Conservation (phyloP, 495 filamentous ascomycete genomes). For the Aspergillus cristatus region DNA sequence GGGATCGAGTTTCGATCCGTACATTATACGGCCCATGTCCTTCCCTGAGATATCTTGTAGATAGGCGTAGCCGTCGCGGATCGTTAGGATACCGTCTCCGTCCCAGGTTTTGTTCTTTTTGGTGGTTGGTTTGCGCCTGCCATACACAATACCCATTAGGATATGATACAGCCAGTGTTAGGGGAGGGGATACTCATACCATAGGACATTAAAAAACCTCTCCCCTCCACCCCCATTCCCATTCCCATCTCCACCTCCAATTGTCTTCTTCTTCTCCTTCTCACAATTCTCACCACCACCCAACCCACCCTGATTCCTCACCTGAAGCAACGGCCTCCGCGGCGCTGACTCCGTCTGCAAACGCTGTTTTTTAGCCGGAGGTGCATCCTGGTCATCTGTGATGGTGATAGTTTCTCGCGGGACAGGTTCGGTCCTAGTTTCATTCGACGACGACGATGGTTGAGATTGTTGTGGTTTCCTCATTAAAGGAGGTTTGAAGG, state of each 20-base stretch:
- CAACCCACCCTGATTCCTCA: conserved; percentile 21
- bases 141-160: not conserved
- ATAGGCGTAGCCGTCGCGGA: conserved; percentile 47
- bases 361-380: conserved; percentile 24
- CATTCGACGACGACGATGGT: conserved; percentile 1
- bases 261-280: conserved; percentile 9
- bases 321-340: conserved; percentile 25
- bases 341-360: conserved; percentile 7
- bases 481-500: conserved; percentile 36
- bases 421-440: too few species aligned
- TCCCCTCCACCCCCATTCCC: conserved; percentile 25
- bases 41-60: conserved; percentile 58
- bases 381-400: conserved; percentile 2
- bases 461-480: conserved; percentile 16
- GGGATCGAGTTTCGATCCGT: conserved; percentile 45
- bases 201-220: conserved; percentile 59
- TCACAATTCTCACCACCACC: too few species aligned
- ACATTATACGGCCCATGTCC: conserved; percentile 55
- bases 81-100: conserved; percentile 61
- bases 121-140: conserved; percentile 61
- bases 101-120: conserved; percentile 88
- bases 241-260: conserved; percentile 19
- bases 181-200: conserved; percentile 35
- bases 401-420: not conserved
- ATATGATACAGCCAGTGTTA: not conserved